Percentiles rank a stretch among this genome's conserved stretches.
These are phyloP conservation scores for Jamesozyma jinghongensis DNA, from an alignment of 805 yeast species.

Conservation along the genomic window DNA sequence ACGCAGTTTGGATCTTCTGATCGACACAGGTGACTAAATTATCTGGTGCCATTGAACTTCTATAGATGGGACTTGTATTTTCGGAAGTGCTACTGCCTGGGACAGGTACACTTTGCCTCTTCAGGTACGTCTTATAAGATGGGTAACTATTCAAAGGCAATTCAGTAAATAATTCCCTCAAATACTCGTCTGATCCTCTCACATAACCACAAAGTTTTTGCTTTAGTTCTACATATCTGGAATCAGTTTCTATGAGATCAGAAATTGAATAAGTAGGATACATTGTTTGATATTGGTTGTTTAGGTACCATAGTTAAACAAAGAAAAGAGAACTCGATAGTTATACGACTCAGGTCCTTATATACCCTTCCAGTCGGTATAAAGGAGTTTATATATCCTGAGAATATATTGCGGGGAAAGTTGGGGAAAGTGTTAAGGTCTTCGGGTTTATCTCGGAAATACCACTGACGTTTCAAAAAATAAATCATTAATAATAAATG, in stretches of 20 bases:
- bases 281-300: neutral
- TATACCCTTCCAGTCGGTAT: no score
- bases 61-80: conserved; percentile 43
- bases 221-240: conserved; percentile 13
- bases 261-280: conserved; percentile 14
- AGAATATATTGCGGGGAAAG: no score
- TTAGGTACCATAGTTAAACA: neutral
- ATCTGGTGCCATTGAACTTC: conserved; percentile 34
- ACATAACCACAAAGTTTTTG: conserved; percentile 12
- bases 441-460: no score
- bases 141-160: conserved; percentile 22
- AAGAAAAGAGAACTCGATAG: no score
- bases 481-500: no score
- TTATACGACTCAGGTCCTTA: no score
- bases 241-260: conserved; percentile 20
- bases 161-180: conserved; percentile 13
- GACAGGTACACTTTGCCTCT: conserved; percentile 30
- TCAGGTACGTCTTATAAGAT: conserved; percentile 16
- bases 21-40: conserved; percentile 33
- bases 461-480: no score
- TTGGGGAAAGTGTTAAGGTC: no score
- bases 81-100: conserved; percentile 30
- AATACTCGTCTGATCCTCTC: conserved; percentile 23
- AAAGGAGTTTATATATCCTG: no score
- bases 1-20: conserved; percentile 37